Evolutionary conservation across 345 rosid species (phyloP).

Genomic region (Orychophragmus violaceus): DNA sequence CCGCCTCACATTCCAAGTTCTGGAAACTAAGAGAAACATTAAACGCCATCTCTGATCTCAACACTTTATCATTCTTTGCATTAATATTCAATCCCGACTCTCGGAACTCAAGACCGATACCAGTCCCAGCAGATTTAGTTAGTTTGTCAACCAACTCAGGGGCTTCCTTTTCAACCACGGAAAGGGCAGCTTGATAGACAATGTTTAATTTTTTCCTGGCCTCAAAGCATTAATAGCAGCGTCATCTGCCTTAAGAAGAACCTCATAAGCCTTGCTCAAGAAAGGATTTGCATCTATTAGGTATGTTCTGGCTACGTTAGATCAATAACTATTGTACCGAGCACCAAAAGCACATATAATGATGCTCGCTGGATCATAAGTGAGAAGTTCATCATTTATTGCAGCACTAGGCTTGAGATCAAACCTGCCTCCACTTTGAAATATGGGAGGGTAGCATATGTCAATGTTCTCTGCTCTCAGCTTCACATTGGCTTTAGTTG

Average conservation of each 20-base stretch:
- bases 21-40: constrained; percentile 89
- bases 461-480: constrained; percentile 84
- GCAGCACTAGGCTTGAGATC: constrained; percentile 93
- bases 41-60: constrained; percentile 67
- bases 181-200: constrained; percentile 71
- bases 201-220: constrained; percentile 62
- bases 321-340: constrained; percentile 85
- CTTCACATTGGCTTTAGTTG: constrained; percentile 71
- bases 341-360: constrained; percentile 82
- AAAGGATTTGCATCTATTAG: constrained; percentile 73
- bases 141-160: constrained; percentile 66
- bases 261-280: constrained; percentile 83
- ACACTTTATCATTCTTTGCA: constrained; percentile 61
- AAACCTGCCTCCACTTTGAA: constrained; percentile 87
- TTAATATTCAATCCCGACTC: constrained; percentile 82
- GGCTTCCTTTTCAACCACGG: constrained; percentile 71
- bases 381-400: constrained; percentile 68
- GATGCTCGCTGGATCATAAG: constrained; percentile 84
- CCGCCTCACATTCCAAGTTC: constrained; percentile 55
- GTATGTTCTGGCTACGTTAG: constrained; percentile 76
- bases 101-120: constrained; percentile 91
- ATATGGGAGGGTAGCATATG: constrained; percentile 91
- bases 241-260: constrained; percentile 85
- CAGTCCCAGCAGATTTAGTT: constrained; percentile 93
- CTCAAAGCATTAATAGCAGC: constrained; percentile 69